Conservation (phyloP, 306 rosid genomes). For the Ceratonia siliqua region DNA sequence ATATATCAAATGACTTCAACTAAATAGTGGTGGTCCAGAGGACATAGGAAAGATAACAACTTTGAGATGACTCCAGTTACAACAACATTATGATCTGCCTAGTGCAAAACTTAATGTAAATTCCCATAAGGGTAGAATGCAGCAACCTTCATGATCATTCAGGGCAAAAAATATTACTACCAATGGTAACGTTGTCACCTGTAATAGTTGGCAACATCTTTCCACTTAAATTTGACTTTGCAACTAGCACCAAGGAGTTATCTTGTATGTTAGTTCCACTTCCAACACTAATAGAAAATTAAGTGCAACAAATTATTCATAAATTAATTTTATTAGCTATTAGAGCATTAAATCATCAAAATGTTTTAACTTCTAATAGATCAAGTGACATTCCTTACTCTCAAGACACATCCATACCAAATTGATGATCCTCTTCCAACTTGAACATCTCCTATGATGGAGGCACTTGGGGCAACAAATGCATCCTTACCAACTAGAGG, state of each 20-base stretch:
- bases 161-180: conserved; percentile 48
- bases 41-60: background rate
- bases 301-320: background rate
- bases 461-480: conserved; percentile 91
- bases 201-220: conserved; percentile 81
- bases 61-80: conserved; percentile 22
- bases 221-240: conserved; percentile 77
- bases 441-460: too few relatives aligned
- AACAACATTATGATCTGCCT: conserved; percentile 79
- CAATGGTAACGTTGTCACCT: conserved; percentile 83
- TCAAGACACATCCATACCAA: conserved; percentile 79
- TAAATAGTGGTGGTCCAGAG: background rate
- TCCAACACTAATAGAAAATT: background rate
- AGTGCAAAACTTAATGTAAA: conserved; percentile 15
- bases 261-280: conserved; percentile 91
- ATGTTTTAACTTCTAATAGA: background rate
- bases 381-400: conserved; percentile 41
- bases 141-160: conserved; percentile 32
- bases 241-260: conserved; percentile 88
- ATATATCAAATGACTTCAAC: too few relatives aligned
- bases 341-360: background rate
- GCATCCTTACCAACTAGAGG: conserved; percentile 78
- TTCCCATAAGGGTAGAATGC: too few relatives aligned
- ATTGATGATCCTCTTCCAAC: too few relatives aligned
- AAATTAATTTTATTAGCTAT: background rate